Evolutionary conservation across 169 alveolate genomes (phyloP).

Genomic region (Amoebophrya sp.): DNA sequence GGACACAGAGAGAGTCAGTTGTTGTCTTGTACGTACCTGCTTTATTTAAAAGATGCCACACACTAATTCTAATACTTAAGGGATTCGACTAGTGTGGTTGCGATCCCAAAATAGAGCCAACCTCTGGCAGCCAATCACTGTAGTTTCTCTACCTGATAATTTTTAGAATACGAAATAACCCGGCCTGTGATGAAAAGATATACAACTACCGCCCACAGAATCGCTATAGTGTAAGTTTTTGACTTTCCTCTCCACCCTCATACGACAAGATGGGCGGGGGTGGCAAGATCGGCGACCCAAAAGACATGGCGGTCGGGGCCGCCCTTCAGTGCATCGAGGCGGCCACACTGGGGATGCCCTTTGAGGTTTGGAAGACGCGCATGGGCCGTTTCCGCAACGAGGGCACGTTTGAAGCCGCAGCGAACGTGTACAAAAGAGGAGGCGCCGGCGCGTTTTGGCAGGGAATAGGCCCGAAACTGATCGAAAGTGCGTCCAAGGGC

Average conservation of each 20-base stretch:
- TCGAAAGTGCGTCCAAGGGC: constrained; percentile 60
- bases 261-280: constrained; percentile 21
- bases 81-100: too few relatives aligned
- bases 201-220: too few relatives aligned
- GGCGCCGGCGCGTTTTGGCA: constrained; percentile 55
- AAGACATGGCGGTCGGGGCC: constrained; percentile 49
- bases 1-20: too few relatives aligned
- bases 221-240: too few relatives aligned
- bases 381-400: constrained; percentile 59
- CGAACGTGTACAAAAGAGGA: constrained; percentile 52
- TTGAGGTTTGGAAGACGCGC: constrained; percentile 65
- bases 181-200: too few relatives aligned
- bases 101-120: too few relatives aligned
- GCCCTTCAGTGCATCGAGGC: constrained; percentile 60
- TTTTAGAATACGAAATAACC: not conserved
- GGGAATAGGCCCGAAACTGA: constrained; percentile 56
- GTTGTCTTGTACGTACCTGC: too few relatives aligned
- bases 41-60: too few relatives aligned
- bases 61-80: too few relatives aligned
- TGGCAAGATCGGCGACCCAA: constrained; percentile 19
- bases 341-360: constrained; percentile 65
- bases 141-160: not conserved
- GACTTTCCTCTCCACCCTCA: too few relatives aligned
- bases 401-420: constrained; percentile 53
- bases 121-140: too few relatives aligned